These are phyloP conservation scores for Stephania japonica DNA, from an alignment of 164 flowering plant genomes.

Conservation along the genomic window DNA sequence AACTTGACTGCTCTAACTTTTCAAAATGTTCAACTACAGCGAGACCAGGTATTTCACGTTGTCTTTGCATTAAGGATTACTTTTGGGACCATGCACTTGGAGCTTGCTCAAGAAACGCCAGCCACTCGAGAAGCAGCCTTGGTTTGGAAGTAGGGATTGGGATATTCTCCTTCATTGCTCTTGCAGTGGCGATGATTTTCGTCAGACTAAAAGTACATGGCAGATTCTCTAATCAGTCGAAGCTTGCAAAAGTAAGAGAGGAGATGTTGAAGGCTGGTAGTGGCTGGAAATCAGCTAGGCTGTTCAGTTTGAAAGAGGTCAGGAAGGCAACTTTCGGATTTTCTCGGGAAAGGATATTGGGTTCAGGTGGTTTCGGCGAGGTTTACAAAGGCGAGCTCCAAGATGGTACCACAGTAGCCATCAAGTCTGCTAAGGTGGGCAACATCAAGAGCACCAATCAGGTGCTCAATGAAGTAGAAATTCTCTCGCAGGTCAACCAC, in stretches of 20 bases:
- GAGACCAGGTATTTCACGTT: slow-evolving; percentile 26
- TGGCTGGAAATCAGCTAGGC: slow-evolving; percentile 36
- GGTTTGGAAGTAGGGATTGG: slow-evolving; percentile 28
- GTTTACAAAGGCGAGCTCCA: slow-evolving; percentile 58
- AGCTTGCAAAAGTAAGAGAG: slow-evolving; percentile 39
- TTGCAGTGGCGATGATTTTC: slow-evolving; percentile 19
- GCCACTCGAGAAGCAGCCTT: slow-evolving; percentile 13
- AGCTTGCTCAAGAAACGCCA: slow-evolving; percentile 31
- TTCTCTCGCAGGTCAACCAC: slow-evolving; percentile 73
- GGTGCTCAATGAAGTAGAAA: slow-evolving; percentile 60
- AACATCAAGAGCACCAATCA: slow-evolving; percentile 53
- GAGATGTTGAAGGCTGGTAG: slow-evolving; percentile 37
- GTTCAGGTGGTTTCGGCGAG: slow-evolving; percentile 64
- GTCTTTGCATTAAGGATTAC: slow-evolving; percentile 46
- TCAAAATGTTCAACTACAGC: slow-evolving; percentile 32
- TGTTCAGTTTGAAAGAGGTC: slow-evolving; percentile 42
- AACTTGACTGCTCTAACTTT: slow-evolving; percentile 39
- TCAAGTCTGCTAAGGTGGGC: slow-evolving; percentile 59
- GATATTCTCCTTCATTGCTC: slow-evolving; percentile 24
- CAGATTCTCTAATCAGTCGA: slow-evolving; percentile 16
- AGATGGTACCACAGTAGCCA: slow-evolving; percentile 55
- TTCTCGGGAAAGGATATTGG: slow-evolving; percentile 38
- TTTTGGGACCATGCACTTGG: slow-evolving; percentile 37
- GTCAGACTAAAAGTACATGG: slow-evolving; percentile 18
- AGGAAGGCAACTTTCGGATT: slow-evolving; percentile 47